Percentiles rank a stretch among this genome's conserved stretches.
phyloP scores from a whole-genome alignment of 352 stramenopile genomes.

The Pythium sp. region DNA sequence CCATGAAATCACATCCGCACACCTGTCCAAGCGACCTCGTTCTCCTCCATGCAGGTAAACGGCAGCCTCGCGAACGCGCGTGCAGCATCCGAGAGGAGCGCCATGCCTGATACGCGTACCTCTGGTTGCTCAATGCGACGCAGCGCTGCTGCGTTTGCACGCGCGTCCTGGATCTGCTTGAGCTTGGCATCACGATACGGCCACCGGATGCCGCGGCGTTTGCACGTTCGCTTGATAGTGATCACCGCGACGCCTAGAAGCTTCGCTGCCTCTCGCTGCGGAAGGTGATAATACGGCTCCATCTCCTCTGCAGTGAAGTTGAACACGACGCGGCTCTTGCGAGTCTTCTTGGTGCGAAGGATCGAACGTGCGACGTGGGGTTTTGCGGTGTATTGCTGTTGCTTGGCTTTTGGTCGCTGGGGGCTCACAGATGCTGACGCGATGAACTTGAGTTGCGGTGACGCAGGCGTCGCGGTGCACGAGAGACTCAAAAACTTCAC shows the following conservation, averaged over 20 bases:
- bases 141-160: not conserved
- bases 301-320: constrained; percentile 39
- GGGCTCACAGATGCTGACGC: not conserved
- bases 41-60: constrained; percentile 15
- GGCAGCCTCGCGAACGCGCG: constrained; percentile 13
- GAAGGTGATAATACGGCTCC: constrained; percentile 43
- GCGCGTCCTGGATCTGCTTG: constrained; percentile 13
- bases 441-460: constrained; percentile 1
- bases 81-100: constrained; percentile 7
- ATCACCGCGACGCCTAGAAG: constrained; percentile 31
- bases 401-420: not conserved
- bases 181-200: constrained; percentile 36
- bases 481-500: not conserved
- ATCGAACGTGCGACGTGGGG: constrained; percentile 3
- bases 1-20: not conserved
- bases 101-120: not conserved
- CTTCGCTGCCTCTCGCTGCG: constrained; percentile 35
- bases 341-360: constrained; percentile 19
- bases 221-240: constrained; percentile 43
- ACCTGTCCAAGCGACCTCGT: not conserved
- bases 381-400: not conserved
- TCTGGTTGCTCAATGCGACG: not conserved
- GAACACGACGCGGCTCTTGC: constrained; percentile 46
- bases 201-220: constrained; percentile 29
- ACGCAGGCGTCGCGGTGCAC: not conserved